Evolutionary conservation across 208 protist species (phyloP), one percentile per base, ranked within the genome.

Genomic region (Wallacemonas sp.): DNA sequence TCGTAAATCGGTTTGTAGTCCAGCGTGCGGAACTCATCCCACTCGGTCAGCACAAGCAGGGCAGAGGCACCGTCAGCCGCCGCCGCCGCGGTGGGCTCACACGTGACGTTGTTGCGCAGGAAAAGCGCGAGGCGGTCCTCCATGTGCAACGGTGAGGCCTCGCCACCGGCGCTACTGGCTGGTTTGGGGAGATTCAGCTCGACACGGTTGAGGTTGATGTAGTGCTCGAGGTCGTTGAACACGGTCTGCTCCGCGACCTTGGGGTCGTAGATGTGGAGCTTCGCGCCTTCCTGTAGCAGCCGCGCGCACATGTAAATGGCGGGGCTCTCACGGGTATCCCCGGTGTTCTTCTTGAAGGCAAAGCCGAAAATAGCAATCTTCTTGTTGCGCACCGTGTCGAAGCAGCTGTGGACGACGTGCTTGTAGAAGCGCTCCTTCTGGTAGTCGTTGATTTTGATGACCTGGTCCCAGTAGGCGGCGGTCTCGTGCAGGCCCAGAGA

Each of bases 281-380:
- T 65, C 5, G 97, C 97, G 1, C 89, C 77, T 71, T 99, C 97
- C 36, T 91, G 79, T 0, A 98, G 68, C 4, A 99, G 78, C 2
- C 82, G 66, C 17, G 78, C 62, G 52, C 72, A 87, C 24, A 99
- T 77, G 62, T 93, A 71, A 61, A 98, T 97, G 27, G 97, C 85
- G 2, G 97, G 67, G 48, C 91, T 92, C 76, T 99, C 97, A 19
- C 97, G 80, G 19, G 92, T 98, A 71, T 99, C 98, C 39, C 95
- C 94, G n/a, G 97, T 99, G 71, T 99, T 83, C 70, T 97, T 98
- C 85, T 99, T 99, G 80, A 99, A 99, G 21, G 98, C 97, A 71
- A 98, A 99, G 10, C 98, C 98, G 37, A 98, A 84, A 36, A 98
- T 68, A 13, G 85, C 76, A 55, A 99, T 97, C 19, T 80, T 91